Conservation (phyloP, 495 filamentous ascomycete species). For the Talaromyces stipitatus region DNA sequence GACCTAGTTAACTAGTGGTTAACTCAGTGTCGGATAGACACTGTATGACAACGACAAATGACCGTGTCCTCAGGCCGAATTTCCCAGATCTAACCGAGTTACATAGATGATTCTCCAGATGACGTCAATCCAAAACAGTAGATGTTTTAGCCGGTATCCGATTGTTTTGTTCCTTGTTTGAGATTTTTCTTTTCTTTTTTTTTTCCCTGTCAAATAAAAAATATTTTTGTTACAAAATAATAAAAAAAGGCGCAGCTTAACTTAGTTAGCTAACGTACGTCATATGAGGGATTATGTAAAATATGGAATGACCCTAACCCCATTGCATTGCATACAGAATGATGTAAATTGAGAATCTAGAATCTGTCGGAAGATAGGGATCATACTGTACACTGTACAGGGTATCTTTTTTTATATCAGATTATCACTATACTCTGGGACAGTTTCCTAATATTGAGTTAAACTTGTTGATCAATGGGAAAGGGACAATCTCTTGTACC, state of each 20-base stretch:
- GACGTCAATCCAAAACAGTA: too few relatives aligned
- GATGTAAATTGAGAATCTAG: too few relatives aligned
- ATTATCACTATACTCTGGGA: too few relatives aligned
- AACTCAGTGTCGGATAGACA: too few relatives aligned
- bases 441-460: neutral
- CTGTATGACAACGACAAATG: neutral
- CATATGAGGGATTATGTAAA: slow-evolving; percentile 1
- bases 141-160: too few relatives aligned
- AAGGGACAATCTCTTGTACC: neutral
- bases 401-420: neutral
- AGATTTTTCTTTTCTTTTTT: neutral
- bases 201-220: neutral
- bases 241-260: neutral
- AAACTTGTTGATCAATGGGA: neutral
- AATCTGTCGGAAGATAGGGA: too few relatives aligned
- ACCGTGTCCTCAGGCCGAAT: neutral
- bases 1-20: too few relatives aligned
- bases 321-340: neutral
- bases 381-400: too few relatives aligned
- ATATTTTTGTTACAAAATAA: neutral
- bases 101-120: neutral
- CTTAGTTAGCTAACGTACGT: neutral
- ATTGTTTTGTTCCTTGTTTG: neutral
- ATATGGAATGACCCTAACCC: neutral
- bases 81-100: neutral